A percentile compares a stretch with the other conserved stretches of the same genome.
Evolutionary conservation across 2,329 filamentous ascomycete genomes (phyloP).

Genomic region (Botrytis cinerea): DNA sequence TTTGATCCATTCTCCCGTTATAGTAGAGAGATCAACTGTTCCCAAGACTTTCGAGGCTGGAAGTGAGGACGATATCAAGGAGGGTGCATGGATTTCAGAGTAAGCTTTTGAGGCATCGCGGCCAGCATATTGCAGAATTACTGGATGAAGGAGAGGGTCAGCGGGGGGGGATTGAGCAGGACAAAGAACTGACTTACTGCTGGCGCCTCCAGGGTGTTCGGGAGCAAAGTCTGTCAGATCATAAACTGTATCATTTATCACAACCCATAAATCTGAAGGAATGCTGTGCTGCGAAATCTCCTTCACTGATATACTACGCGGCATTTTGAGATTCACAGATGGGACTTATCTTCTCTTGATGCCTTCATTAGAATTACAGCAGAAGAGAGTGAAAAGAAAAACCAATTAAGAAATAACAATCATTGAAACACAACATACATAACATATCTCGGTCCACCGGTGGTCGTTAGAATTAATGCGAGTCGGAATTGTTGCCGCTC

Average conservation of each 20-base stretch:
- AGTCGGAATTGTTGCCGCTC: slow-evolving; percentile 3
- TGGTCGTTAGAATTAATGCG: not conserved
- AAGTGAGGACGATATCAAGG: slow-evolving; percentile 48
- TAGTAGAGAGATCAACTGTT: slow-evolving; percentile 49
- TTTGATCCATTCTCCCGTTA: slow-evolving; percentile 52
- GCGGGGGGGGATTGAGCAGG: not conserved
- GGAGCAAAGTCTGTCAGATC: slow-evolving; percentile 66
- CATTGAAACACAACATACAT: not conserved
- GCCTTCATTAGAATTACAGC: not conserved
- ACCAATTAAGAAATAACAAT: not conserved
- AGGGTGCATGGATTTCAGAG: slow-evolving; percentile 53
- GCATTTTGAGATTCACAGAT: slow-evolving; percentile 26
- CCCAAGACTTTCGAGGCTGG: slow-evolving; percentile 51
- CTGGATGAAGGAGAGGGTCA: slow-evolving; percentile 30
- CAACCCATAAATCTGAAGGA: slow-evolving; percentile 62
- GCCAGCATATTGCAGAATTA: slow-evolving; percentile 54
- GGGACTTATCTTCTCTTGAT: no score
- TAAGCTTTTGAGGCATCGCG: slow-evolving; percentile 56
- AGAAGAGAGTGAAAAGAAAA: no score
- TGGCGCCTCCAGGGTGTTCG: slow-evolving; percentile 62
- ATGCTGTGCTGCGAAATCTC: slow-evolving; percentile 53
- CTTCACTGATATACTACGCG: slow-evolving; percentile 42
- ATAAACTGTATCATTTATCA: slow-evolving; percentile 67
- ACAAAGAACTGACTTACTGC: slow-evolving; percentile 46
- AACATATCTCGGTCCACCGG: not conserved